Evolutionary conservation across 2,329 filamentous ascomycete species (phyloP).

Genomic region (Ophiostoma himal-ulmi): DNA sequence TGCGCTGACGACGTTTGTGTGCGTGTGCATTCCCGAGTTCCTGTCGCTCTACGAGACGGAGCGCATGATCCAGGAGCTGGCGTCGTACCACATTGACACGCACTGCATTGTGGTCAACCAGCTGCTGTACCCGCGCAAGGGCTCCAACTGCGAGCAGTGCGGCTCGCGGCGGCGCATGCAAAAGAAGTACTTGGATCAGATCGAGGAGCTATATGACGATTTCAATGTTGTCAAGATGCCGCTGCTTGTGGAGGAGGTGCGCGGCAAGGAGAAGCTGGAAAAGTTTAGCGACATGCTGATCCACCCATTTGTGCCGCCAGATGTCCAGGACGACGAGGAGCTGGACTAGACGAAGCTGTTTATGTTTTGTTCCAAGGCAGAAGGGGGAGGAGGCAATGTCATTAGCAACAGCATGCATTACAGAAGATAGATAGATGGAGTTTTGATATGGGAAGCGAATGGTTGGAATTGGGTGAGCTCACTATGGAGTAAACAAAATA

Average conservation of each 20-base stretch:
- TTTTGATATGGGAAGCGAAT: background rate
- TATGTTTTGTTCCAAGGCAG: no score
- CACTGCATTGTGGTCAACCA: constrained; percentile 98
- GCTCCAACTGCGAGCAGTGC: constrained; percentile 88
- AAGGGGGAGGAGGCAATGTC: background rate
- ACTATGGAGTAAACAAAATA: background rate
- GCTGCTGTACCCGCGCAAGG: constrained; percentile 82
- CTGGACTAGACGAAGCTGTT: background rate
- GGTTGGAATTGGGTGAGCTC: background rate
- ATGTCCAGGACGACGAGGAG: constrained; percentile 19
- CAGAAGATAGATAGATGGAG: background rate
- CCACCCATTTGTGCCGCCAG: constrained; percentile 65
- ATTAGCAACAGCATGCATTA: background rate
- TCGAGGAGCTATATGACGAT: constrained; percentile 96
- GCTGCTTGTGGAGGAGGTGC: constrained; percentile 86
- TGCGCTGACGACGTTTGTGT: constrained; percentile 92
- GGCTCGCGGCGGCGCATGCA: constrained; percentile 95
- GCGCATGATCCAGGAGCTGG: constrained; percentile 97
- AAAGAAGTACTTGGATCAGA: constrained; percentile 98
- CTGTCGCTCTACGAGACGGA: constrained; percentile 96
- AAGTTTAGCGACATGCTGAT: constrained; percentile 84
- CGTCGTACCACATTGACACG: constrained; percentile 89
- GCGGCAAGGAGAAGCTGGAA: constrained; percentile 89
- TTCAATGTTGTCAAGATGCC: constrained; percentile 99
- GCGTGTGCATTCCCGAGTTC: constrained; percentile 97